Base-by-base conservation (phyloP, 1,284 basidiomycete species). In the Cutaneotrichosporon mucoides region DNA sequence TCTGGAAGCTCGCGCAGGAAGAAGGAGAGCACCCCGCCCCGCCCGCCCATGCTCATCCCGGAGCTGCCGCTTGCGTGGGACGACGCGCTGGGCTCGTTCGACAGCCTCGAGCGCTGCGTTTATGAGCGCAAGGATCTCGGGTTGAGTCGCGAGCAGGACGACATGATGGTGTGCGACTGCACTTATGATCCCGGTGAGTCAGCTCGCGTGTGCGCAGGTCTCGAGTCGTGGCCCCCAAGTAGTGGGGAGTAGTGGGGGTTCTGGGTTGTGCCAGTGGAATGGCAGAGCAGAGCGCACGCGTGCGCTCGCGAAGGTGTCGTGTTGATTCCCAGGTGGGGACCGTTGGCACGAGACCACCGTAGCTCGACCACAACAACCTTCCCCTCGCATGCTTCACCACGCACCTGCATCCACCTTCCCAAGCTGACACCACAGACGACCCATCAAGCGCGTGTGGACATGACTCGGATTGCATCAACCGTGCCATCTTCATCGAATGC, bases 401-500 rank as follows among this genome's bases (percentile, higher is more conserved):
- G 24, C 24, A 24, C 24, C 24, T 24, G 24, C 24, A 24, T 24
- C 24, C 24, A 24, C 24, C 24, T 24, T 24, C 9, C 12, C 13
- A 13, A 13, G 13, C 24, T 24, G 24, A 24, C 24, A 61, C 59
- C 13, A 5, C 60, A 79, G 79, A 69, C 60, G 70, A 72, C 42
- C 85, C 89, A 68, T 81, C 83, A 62, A 81, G 83, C 58, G 91
- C 92, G 6, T 99, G 95, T 77, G 91, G 92, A n/a, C 84, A 86
- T 53, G 82, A 85, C 61, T 91, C 91, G 24, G 90, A 93, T 76
- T 99, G 96, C 77, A 97, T 99, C 81, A 99, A 99, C 77, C 85
- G 93, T 60, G 85, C 98, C 60, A 96, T 96, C 34, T 94, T 97
- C 79, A 92, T 99, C 34, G 95, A 99, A 77, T 99, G 95, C 80